Conservation (phyloP, 164 flowering plant species). For the Vitis cinerea region DNA sequence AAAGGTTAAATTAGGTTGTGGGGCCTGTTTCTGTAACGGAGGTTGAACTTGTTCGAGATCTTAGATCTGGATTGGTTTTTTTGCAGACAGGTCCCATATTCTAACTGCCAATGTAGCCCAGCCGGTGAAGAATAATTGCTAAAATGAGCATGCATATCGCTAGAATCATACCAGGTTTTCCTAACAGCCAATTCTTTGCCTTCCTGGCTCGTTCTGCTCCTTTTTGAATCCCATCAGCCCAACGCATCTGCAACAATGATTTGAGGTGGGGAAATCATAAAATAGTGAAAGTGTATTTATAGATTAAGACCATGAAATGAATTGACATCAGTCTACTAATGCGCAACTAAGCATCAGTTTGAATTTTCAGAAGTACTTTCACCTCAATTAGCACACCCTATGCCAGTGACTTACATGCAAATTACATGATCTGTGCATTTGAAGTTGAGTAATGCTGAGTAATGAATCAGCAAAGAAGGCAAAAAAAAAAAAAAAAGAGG, state of each 20-base stretch:
- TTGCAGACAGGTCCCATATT: background rate
- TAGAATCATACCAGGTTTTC: constrained; percentile 75
- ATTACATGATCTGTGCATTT: too few species aligned
- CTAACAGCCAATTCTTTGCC: constrained; percentile 86
- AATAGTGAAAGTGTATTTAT: background rate
- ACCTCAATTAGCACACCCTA: too few species aligned
- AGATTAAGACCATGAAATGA: background rate
- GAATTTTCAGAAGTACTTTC: too few species aligned
- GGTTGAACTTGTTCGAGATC: background rate
- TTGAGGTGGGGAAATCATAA: background rate
- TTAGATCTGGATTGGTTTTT: background rate
- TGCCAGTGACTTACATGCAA: too few species aligned
- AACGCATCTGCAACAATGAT: constrained; percentile 61
- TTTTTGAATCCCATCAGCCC: constrained; percentile 86
- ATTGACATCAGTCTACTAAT: too few species aligned
- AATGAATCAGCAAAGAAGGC: too few species aligned
- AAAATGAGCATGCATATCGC: constrained; percentile 82
- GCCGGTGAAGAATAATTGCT: constrained; percentile 74
- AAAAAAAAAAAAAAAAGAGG: too few species aligned
- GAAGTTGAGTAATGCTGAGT: too few species aligned
- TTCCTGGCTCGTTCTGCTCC: constrained; percentile 64
- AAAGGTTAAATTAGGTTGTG: background rate
- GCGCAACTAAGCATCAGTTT: too few species aligned
- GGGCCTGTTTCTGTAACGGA: background rate
- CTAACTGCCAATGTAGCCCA: constrained; percentile 71